Conservation (phyloP, 1,139 yeast species). For the Pichia sp. region DNA sequence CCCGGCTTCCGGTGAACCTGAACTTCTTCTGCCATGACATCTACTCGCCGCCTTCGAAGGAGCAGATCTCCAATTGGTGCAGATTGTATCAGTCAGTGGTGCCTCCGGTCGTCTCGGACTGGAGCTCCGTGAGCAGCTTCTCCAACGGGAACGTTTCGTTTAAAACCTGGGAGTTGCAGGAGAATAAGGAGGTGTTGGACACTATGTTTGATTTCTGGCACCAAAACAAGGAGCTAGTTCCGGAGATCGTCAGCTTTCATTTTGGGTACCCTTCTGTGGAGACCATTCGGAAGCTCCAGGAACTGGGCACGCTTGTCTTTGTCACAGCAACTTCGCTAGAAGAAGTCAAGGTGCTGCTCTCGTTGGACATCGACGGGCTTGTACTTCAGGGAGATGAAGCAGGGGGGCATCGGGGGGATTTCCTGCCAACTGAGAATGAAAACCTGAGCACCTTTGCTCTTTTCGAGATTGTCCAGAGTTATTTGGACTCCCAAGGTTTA, state of each 20-base stretch:
- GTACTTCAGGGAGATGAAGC: conserved; percentile 2
- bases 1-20: neutral
- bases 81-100: neutral
- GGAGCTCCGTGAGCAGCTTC: neutral
- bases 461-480: neutral
- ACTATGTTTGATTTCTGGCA: neutral
- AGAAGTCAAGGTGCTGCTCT: neutral
- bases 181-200: neutral
- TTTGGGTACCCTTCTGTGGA: neutral
- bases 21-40: conserved; percentile 1
- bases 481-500: neutral
- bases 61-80: conserved; percentile 2
- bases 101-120: neutral
- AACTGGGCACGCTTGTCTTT: neutral
- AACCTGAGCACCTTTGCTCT: neutral
- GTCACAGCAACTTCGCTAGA: neutral
- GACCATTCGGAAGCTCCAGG: neutral
- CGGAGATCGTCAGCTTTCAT: conserved; percentile 1
- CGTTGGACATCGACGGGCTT: neutral
- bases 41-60: neutral
- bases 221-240: neutral
- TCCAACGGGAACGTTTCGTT: conserved; percentile 1
- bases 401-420: neutral
- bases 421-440: neutral
- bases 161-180: neutral